Conservation (phyloP, 2,329 filamentous ascomycete species). For the Hymenoscyphus infarciens region DNA sequence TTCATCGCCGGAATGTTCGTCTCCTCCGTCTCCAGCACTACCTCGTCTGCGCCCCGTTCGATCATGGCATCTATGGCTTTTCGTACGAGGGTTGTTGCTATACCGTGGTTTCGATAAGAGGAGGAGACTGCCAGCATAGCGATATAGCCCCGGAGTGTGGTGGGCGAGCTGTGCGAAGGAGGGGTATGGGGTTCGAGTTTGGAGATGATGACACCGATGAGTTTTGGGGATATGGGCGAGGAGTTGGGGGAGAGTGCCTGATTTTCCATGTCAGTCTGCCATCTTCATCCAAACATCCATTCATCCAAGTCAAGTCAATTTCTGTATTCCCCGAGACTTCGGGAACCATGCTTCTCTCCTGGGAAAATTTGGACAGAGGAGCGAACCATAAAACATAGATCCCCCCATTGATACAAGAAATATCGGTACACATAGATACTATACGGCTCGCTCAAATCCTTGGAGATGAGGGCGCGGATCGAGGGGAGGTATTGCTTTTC, state of each 20-base stretch:
- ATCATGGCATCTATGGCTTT: slow-evolving; percentile 91
- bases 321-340: not conserved
- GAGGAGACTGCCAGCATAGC: slow-evolving; percentile 95
- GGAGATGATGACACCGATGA: slow-evolving; percentile 89
- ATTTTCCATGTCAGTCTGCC: not conserved
- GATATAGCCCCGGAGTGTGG: slow-evolving; percentile 83
- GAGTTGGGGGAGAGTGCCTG: slow-evolving; percentile 59
- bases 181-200: slow-evolving; percentile 89
- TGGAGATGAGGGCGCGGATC: slow-evolving; percentile 89
- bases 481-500: slow-evolving; percentile 70
- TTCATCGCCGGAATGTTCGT: slow-evolving; percentile 86
- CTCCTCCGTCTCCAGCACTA: slow-evolving; percentile 94
- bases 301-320: not conserved
- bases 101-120: slow-evolving; percentile 75
- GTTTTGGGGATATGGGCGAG: slow-evolving; percentile 54
- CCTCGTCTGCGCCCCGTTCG: slow-evolving; percentile 78
- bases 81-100: slow-evolving; percentile 84
- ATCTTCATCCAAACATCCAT: not conserved
- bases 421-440: slow-evolving; percentile 99
- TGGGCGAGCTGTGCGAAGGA: slow-evolving; percentile 60
- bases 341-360: not conserved
- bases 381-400: slow-evolving; percentile 89
- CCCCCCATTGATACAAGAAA: slow-evolving; percentile 95
- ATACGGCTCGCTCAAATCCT: slow-evolving; percentile 95
- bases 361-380: not conserved